Evolutionary conservation across 2,329 filamentous ascomycete species (phyloP).

Genomic region (Colletotrichum lini): DNA sequence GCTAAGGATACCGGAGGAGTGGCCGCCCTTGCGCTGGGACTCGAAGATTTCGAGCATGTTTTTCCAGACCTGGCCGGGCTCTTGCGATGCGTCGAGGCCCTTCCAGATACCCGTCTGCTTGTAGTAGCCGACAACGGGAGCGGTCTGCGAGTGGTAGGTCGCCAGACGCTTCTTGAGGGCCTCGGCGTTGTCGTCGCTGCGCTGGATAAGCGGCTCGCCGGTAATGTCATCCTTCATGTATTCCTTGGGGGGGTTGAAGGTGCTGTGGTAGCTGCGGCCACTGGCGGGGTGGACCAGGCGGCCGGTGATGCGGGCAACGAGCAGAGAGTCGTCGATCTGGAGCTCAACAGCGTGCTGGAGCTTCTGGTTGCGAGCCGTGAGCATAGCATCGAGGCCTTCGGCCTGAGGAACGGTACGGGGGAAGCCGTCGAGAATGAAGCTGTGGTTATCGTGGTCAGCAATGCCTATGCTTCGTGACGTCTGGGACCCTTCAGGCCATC

Average conservation of each 20-base stretch:
- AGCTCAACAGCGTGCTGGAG: slow-evolving; percentile 97
- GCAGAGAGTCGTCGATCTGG: slow-evolving; percentile 93
- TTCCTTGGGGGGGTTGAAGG: slow-evolving; percentile 98
- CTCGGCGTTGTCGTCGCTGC: slow-evolving; percentile 96
- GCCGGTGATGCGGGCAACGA: slow-evolving; percentile 96
- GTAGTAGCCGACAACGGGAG: slow-evolving; percentile 96
- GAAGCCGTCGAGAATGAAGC: slow-evolving; percentile 99
- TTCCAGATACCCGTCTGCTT: slow-evolving; percentile 98
- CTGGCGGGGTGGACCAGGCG: slow-evolving; percentile 96
- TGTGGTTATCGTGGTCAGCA: slow-evolving; percentile 55
- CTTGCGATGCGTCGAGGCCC: slow-evolving; percentile 94
- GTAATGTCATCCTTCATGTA: slow-evolving; percentile 97
- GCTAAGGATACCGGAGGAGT: slow-evolving; percentile 59
- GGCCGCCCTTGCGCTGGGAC: slow-evolving; percentile 44
- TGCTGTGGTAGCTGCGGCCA: slow-evolving; percentile 96
- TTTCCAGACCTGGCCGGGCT: slow-evolving; percentile 96
- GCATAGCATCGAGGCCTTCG: slow-evolving; percentile 94
- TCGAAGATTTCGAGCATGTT: slow-evolving; percentile 89
- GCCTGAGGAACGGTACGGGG: slow-evolving; percentile 96
- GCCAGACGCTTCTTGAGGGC: slow-evolving; percentile 94
- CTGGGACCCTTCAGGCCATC: slow-evolving; percentile 6
- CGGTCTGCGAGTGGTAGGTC: slow-evolving; percentile 95
- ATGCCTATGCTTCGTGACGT: not conserved
- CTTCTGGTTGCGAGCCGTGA: slow-evolving; percentile 81
- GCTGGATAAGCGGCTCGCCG: slow-evolving; percentile 95